These are phyloP conservation scores for Pseudoscleropodium purum DNA, from an alignment of 225 moss, liverwort and hornwort species.

Conservation along the genomic window DNA sequence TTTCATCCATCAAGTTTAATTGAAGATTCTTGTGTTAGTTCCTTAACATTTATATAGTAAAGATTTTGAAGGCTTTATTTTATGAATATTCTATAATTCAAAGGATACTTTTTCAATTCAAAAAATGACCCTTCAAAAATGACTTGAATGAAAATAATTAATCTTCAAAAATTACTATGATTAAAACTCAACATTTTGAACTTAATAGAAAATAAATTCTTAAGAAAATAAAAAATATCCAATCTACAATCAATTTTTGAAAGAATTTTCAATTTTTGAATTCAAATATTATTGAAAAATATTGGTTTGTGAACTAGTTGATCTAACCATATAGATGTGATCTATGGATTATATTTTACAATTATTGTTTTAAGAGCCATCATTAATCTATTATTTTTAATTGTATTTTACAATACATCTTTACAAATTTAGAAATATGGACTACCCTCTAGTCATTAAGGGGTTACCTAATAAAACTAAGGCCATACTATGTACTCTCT, in stretches of 20 bases:
- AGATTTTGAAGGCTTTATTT: not conserved
- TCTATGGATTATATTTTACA: no score
- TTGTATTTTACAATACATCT: no score
- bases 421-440: not conserved
- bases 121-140: not conserved
- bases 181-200: not conserved
- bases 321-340: no score
- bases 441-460: no score
- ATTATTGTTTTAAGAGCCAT: no score
- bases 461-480: not conserved
- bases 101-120: not conserved
- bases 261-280: not conserved
- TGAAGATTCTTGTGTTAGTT: fast-evolving
- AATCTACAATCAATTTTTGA: not conserved
- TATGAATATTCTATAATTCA: not conserved
- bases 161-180: not conserved
- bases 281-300: not conserved
- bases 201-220: no score
- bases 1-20: not conserved
- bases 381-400: no score
- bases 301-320: not conserved
- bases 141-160: not conserved
- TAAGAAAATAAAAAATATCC: not conserved
- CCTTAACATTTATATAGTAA: not conserved
- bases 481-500: fast-evolving